Percentiles rank a stretch among this genome's conserved stretches.
phyloP scores from a whole-genome alignment of 768 basidiomycete species.

The Inosperma sp. region DNA sequence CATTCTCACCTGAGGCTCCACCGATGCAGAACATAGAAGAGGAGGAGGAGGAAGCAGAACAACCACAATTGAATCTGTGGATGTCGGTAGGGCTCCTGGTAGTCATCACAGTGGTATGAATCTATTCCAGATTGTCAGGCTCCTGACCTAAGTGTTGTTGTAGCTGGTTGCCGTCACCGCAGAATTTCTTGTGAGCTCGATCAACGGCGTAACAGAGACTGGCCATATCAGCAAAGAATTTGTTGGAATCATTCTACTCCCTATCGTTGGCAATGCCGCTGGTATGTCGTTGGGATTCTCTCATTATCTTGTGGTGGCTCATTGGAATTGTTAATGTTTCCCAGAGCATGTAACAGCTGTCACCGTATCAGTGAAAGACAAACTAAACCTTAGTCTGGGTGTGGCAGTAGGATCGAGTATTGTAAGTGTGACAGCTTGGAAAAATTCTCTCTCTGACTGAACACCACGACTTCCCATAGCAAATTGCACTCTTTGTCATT shows the following conservation, averaged over 20 bases:
- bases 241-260: slow-evolving; percentile 79
- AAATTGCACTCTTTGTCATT: slow-evolving; percentile 83
- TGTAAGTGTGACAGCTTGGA: slow-evolving; percentile 37
- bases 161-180: slow-evolving; percentile 61
- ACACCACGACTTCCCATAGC: too few species aligned
- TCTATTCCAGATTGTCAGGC: slow-evolving; percentile 23
- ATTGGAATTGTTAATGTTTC: slow-evolving; percentile 5
- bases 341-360: slow-evolving; percentile 88
- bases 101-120: slow-evolving; percentile 59
- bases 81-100: slow-evolving; percentile 52
- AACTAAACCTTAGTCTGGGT: slow-evolving; percentile 79
- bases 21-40: slow-evolving; percentile 8
- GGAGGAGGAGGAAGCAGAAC: slow-evolving; percentile 40
- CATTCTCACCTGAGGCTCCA: background rate
- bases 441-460: background rate
- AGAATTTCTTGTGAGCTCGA: slow-evolving; percentile 76
- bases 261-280: slow-evolving; percentile 88
- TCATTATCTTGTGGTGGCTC: background rate
- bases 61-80: slow-evolving; percentile 53
- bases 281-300: slow-evolving; percentile 32
- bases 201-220: slow-evolving; percentile 59
- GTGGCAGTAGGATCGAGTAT: slow-evolving; percentile 88
- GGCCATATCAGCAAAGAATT: slow-evolving; percentile 71
- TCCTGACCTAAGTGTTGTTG: slow-evolving; percentile 21
- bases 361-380: slow-evolving; percentile 85